A percentile compares a stretch with the other conserved stretches of the same genome.
Evolutionary conservation across 148 eudicot species (phyloP).

Genomic region (Fagopyrum esculentum): DNA sequence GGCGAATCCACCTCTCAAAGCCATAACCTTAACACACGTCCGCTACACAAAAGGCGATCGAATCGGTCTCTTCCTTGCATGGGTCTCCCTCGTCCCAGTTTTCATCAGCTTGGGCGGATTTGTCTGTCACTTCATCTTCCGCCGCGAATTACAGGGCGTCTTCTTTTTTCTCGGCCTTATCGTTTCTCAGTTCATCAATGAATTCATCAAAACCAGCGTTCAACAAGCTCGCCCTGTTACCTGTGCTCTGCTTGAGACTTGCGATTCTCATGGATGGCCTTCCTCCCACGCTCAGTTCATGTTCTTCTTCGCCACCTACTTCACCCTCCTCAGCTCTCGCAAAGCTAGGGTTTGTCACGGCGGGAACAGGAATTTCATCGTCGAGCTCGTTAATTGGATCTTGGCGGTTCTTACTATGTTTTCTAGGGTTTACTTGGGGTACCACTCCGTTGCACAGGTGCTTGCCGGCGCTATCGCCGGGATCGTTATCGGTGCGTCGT

Average conservation of each 20-base stretch:
- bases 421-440: constrained; percentile 89
- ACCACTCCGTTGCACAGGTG: constrained; percentile 75
- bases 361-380: constrained; percentile 33
- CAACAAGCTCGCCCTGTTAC: constrained; percentile 77
- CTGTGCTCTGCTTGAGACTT: constrained; percentile 63
- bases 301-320: constrained; percentile 76
- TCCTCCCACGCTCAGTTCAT: constrained; percentile 83
- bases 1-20: constrained; percentile 40
- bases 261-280: constrained; percentile 97
- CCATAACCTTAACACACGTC: constrained; percentile 83
- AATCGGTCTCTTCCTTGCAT: constrained; percentile 68
- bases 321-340: constrained; percentile 41
- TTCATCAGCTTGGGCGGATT: constrained; percentile 85
- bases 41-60: constrained; percentile 72
- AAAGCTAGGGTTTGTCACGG: constrained; percentile 26
- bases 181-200: constrained; percentile 70
- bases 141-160: constrained; percentile 74
- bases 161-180: constrained; percentile 64
- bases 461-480: constrained; percentile 76
- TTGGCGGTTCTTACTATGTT: constrained; percentile 65
- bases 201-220: constrained; percentile 53
- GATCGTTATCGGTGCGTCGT: constrained; percentile 40
- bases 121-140: constrained; percentile 67
- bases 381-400: constrained; percentile 42
- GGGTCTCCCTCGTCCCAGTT: constrained; percentile 80